Evolutionary conservation across 2,329 filamentous ascomycete species (phyloP).

Genomic region (Cryphonectria nitschkei): DNA sequence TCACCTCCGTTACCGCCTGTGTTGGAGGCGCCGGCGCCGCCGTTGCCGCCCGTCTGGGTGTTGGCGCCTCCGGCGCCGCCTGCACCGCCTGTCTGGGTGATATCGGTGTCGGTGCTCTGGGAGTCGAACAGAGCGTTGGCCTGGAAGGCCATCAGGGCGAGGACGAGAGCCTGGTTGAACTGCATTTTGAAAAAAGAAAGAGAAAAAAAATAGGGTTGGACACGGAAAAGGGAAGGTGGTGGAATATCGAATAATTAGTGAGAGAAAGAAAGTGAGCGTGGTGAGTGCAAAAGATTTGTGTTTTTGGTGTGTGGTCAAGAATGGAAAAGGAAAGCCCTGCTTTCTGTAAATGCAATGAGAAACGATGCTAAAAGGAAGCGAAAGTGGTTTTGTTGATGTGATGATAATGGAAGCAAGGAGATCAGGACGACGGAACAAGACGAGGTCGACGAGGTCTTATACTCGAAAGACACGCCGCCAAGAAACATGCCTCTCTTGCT

Average conservation of each 20-base stretch:
- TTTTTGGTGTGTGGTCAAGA: neutral
- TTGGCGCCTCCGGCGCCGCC: neutral
- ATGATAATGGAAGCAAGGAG: neutral
- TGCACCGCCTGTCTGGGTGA: neutral
- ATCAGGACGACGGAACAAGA: neutral
- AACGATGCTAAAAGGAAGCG: neutral
- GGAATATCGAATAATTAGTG: no score
- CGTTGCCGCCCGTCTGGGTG: neutral
- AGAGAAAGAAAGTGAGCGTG: neutral
- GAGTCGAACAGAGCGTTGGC: neutral
- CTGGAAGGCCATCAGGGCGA: conserved; percentile 17
- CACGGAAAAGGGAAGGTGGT: neutral
- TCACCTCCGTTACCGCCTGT: neutral
- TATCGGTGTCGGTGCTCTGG: neutral
- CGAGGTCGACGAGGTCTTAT: neutral
- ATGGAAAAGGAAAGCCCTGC: conserved; percentile 1
- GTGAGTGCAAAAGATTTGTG: neutral
- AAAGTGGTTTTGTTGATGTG: neutral
- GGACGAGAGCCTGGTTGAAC: neutral
- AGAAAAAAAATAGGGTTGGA: no score
- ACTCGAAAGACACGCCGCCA: neutral
- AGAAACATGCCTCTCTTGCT: neutral
- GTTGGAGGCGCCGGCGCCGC: neutral
- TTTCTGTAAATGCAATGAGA: neutral
- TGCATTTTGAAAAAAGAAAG: conserved; percentile 1